Conservation (phyloP, 495 filamentous ascomycete genomes). For the Xylaria cubensis region DNA sequence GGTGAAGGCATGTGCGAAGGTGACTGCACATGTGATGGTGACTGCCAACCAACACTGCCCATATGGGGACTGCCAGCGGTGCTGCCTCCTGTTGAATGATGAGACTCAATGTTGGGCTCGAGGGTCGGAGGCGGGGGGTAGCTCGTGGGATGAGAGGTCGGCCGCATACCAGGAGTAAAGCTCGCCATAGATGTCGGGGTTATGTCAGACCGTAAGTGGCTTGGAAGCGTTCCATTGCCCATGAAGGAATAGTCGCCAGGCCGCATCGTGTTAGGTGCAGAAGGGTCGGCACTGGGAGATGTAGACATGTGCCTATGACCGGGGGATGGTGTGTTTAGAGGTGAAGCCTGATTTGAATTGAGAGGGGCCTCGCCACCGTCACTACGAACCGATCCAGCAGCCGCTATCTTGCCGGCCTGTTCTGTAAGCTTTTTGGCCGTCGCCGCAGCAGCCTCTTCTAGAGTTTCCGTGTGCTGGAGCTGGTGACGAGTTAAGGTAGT, state of each 20-base stretch:
- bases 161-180: slow-evolving; percentile 65
- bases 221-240: slow-evolving; percentile 75
- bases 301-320: slow-evolving; percentile 75
- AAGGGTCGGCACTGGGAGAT: slow-evolving; percentile 79
- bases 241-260: slow-evolving; percentile 75
- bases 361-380: slow-evolving; percentile 66
- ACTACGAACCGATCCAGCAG: slow-evolving; percentile 63
- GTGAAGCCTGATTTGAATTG: slow-evolving; percentile 81
- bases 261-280: slow-evolving; percentile 74
- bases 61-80: slow-evolving; percentile 75
- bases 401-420: slow-evolving; percentile 53
- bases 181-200: slow-evolving; percentile 69
- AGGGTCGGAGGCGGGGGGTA: slow-evolving; percentile 86
- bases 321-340: slow-evolving; percentile 85
- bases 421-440: slow-evolving; percentile 70
- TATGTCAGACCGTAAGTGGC: slow-evolving; percentile 80
- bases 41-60: slow-evolving; percentile 74
- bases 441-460: slow-evolving; percentile 90
- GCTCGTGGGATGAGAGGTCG: slow-evolving; percentile 76
- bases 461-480: slow-evolving; percentile 93
- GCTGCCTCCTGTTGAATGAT: slow-evolving; percentile 68
- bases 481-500: slow-evolving; percentile 96
- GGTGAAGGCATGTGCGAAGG: slow-evolving; percentile 72
- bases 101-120: slow-evolving; percentile 83
- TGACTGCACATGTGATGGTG: slow-evolving; percentile 71